Conservation (phyloP, 2,329 filamentous ascomycete genomes). For the Sclerotinia minor region DNA sequence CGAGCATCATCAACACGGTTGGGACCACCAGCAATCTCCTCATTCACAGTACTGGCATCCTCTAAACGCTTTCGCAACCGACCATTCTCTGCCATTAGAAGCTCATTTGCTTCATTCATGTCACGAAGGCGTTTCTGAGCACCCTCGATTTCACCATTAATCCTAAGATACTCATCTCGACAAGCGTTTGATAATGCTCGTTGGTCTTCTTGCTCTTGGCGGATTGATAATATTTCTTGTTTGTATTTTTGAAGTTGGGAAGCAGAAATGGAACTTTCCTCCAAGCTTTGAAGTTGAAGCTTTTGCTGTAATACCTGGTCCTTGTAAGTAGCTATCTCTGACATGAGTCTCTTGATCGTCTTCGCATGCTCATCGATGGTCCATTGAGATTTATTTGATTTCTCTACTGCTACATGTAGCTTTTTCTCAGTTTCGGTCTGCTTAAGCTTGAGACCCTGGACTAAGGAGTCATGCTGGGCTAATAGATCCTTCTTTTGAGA, state of each 20-base stretch:
- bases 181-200: neutral
- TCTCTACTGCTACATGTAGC: neutral
- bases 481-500: constrained; percentile 21
- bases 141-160: constrained; percentile 3
- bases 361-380: neutral
- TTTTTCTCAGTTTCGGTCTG: constrained; percentile 1
- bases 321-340: constrained; percentile 8
- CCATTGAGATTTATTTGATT: constrained; percentile 6
- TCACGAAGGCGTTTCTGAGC: neutral
- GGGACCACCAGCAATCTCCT: neutral
- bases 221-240: constrained; percentile 8
- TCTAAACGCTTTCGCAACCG: constrained; percentile 11
- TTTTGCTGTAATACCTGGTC: constrained; percentile 15
- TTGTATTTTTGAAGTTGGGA: neutral
- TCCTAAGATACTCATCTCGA: neutral
- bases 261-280: neutral
- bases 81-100: constrained; percentile 14
- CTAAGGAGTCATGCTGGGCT: constrained; percentile 9
- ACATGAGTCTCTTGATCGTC: neutral
- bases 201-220: constrained; percentile 6
- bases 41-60: neutral
- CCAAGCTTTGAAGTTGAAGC: constrained; percentile 14
- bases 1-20: neutral
- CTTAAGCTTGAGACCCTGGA: constrained; percentile 20
- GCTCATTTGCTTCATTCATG: neutral